These are phyloP conservation scores for Fusarium siculi DNA, from an alignment of 2,329 filamentous ascomycete genomes.

Conservation along the genomic window DNA sequence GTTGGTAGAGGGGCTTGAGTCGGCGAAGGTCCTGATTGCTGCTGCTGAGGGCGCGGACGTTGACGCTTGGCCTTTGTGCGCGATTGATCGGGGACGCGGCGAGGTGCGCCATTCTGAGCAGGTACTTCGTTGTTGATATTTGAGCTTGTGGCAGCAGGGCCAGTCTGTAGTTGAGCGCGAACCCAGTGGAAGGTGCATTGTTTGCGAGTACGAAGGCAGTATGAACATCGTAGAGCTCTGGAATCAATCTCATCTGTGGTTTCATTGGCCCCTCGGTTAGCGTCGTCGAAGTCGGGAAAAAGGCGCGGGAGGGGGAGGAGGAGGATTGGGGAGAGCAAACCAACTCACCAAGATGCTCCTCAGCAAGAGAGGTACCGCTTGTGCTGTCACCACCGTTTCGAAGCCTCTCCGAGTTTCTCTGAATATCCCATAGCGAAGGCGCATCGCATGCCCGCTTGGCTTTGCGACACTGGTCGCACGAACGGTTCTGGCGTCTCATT, in stretches of 20 bases:
- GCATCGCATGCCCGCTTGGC: slow-evolving; percentile 45
- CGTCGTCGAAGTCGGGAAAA: slow-evolving; percentile 27
- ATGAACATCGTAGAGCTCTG: slow-evolving; percentile 43
- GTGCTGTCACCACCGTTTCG: slow-evolving; percentile 34
- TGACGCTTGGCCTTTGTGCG: slow-evolving; percentile 43
- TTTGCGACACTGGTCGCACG: slow-evolving; percentile 46
- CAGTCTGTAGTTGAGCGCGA: slow-evolving; percentile 43
- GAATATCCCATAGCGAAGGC: slow-evolving; percentile 45
- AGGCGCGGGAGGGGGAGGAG: slow-evolving; percentile 24
- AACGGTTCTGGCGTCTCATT: slow-evolving; percentile 45
- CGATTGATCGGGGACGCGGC: slow-evolving; percentile 42
- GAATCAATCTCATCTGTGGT: slow-evolving; percentile 44
- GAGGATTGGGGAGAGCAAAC: background rate
- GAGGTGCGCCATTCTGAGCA: slow-evolving; percentile 31
- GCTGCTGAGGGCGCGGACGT: slow-evolving; percentile 39
- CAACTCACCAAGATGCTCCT: slow-evolving; percentile 44
- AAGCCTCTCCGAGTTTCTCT: slow-evolving; percentile 42
- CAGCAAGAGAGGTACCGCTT: slow-evolving; percentile 39
- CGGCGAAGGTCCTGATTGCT: slow-evolving; percentile 35
- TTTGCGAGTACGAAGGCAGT: slow-evolving; percentile 44
- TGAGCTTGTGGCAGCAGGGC: slow-evolving; percentile 30
- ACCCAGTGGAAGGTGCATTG: slow-evolving; percentile 46
- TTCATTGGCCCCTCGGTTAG: slow-evolving; percentile 39
- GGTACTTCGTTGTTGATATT: slow-evolving; percentile 25
- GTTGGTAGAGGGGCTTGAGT: slow-evolving; percentile 38